Base-by-base conservation (phyloP, 2,329 filamentous ascomycete genomes). In the Fusarium sp. region DNA sequence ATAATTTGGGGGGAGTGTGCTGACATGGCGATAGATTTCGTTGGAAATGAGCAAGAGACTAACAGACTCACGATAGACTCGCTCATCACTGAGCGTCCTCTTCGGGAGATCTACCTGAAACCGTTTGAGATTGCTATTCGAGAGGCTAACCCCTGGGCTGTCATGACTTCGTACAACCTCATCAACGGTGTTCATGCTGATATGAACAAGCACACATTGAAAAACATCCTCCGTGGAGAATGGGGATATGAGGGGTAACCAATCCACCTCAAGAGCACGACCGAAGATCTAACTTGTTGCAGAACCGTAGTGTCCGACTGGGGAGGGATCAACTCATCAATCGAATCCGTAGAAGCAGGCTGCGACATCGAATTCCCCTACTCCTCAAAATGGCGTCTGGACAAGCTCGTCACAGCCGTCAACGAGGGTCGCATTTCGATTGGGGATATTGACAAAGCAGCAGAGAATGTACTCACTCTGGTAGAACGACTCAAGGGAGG, bases 11-110 rank as follows among this genome's bases (percentile, higher is more conserved):
- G 4, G 1, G 18, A 9, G 22, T n/a, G 20, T 31, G 29, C 44
- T 44, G 14, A 42, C 69, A 14, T 4, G 1, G 13, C 6, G 1
- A 14, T 44, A 89, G 87, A 89, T 79, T 93, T 92, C 68, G 89
- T 91, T 22, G 90, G 86, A n/a, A 93, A 93, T 65, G 92, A 93
- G 78, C 89, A 93, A 77, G 92, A 94, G 79, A 93, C 91, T 1
- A 74, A 78, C 20, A 68, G 76, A 17, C 17, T 78, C 8, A 90
- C 87, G 1, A 87, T 92, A 65, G 86, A 93, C 79, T 90, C 90
- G 5, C 81, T 89, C 33, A 85, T 93, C 50, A 85, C 88, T 33
- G 91, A 93, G 74, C 84, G 91, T 39, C 85, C 91, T 5, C 81
- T 93, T 33, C 86, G 91, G 33, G 92, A 94, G 77, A 83, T 94